A percentile compares a stretch with the other conserved stretches of the same genome.
phyloP scores from a whole-genome alignment of 2,329 filamentous ascomycete genomes.

The Phyllosticta citribraziliensis region DNA sequence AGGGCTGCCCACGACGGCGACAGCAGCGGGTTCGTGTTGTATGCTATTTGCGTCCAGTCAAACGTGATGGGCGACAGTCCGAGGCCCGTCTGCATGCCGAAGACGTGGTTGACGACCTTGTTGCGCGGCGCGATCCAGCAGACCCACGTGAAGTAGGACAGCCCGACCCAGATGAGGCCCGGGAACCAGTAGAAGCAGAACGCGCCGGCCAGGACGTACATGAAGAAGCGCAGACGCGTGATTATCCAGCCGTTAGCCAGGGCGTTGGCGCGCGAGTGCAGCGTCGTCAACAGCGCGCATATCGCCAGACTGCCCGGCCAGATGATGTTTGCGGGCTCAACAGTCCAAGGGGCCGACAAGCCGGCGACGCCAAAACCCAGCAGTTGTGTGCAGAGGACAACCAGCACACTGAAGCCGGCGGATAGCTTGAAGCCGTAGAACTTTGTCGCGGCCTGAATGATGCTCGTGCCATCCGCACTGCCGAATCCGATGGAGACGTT shows the following conservation, averaged over 20 bases:
- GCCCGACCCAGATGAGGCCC: conserved; percentile 15
- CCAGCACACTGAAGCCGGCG: conserved; percentile 16
- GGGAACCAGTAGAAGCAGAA: conserved; percentile 22
- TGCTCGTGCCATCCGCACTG: conserved; percentile 62
- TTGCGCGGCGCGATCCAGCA: conserved; percentile 20
- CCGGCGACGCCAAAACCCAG: conserved; percentile 19
- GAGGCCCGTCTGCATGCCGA: conserved; percentile 18
- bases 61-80: conserved; percentile 18
- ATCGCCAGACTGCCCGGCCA: conserved; percentile 18
- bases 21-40: conserved; percentile 16
- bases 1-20: conserved; percentile 27
- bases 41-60: conserved; percentile 19
- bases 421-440: conserved; percentile 48
- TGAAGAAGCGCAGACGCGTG: conserved; percentile 19
- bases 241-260: conserved; percentile 18
- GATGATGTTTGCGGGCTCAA: conserved; percentile 20
- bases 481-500: conserved; percentile 40
- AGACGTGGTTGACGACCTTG: conserved; percentile 20
- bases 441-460: conserved; percentile 59
- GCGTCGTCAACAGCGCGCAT: conserved; percentile 17
- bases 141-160: conserved; percentile 19
- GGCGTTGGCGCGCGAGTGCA: conserved; percentile 17
- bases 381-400: conserved; percentile 8
- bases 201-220: conserved; percentile 14
- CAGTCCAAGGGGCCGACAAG: conserved; percentile 15